These are phyloP conservation scores for Pezicula carpinea DNA, from an alignment of 2,329 filamentous ascomycete species.

Conservation along the genomic window DNA sequence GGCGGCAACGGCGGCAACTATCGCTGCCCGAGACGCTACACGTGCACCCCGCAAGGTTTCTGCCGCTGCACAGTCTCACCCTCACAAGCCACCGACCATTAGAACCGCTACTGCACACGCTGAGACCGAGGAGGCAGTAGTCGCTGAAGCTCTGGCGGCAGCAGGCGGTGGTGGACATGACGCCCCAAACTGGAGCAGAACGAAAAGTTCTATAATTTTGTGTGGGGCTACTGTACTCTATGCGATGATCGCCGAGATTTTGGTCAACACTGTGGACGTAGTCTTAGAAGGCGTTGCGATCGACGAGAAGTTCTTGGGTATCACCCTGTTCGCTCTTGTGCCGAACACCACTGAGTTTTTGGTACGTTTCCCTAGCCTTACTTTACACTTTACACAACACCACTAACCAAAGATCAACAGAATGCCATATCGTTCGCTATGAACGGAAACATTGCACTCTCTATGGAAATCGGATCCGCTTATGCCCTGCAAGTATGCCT, in stretches of 20 bases:
- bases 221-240: slow-evolving; percentile 87
- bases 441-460: slow-evolving; percentile 98
- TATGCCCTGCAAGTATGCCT: slow-evolving; percentile 96
- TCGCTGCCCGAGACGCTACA: slow-evolving; percentile 75
- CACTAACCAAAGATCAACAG: slow-evolving; percentile 34
- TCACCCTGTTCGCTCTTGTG: slow-evolving; percentile 92
- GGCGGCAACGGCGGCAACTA: slow-evolving; percentile 82
- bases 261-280: slow-evolving; percentile 96
- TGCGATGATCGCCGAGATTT: slow-evolving; percentile 93
- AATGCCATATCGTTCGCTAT: slow-evolving; percentile 99
- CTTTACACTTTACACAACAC: slow-evolving; percentile 12
- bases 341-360: slow-evolving; percentile 98
- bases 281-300: slow-evolving; percentile 86
- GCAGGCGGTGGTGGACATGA: slow-evolving; percentile 71
- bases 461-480: slow-evolving; percentile 97
- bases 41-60: slow-evolving; percentile 47
- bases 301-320: slow-evolving; percentile 95
- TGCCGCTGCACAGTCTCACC: slow-evolving; percentile 33
- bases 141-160: slow-evolving; percentile 33
- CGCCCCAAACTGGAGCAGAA: slow-evolving; percentile 95
- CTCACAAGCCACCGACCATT: slow-evolving; percentile 22
- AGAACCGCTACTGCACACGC: slow-evolving; percentile 30
- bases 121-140: slow-evolving; percentile 21
- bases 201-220: slow-evolving; percentile 85
- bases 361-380: slow-evolving; percentile 45